Evolutionary conservation across 805 yeast species (phyloP).

Genomic region (Barnettozyma vustinii): DNA sequence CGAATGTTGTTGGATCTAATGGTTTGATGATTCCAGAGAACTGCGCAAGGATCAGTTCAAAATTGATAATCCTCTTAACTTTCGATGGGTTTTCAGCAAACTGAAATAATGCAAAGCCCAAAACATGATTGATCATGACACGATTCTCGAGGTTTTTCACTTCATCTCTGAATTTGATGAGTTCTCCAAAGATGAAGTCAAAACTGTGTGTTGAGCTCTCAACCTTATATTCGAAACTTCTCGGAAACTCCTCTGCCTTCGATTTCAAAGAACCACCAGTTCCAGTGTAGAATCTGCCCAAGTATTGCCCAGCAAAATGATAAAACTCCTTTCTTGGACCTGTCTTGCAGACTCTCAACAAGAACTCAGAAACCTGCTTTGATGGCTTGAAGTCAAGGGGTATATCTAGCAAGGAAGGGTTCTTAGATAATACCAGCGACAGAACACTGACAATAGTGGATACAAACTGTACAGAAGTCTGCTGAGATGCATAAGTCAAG

Average conservation of each 20-base stretch:
- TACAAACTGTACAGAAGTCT: neutral
- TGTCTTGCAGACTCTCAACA: constrained; percentile 4
- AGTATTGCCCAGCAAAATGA: constrained; percentile 16
- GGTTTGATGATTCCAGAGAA: constrained; percentile 6
- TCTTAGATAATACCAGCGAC: constrained; percentile 10
- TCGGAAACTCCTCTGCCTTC: constrained; percentile 7
- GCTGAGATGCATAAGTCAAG: constrained; percentile 9
- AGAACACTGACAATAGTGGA: constrained; percentile 10
- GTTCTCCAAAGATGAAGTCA: constrained; percentile 25
- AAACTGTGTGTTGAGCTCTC: constrained; percentile 20
- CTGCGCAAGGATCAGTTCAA: constrained; percentile 13
- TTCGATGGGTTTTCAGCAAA: constrained; percentile 15
- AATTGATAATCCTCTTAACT: constrained; percentile 9
- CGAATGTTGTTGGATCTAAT: constrained; percentile 16
- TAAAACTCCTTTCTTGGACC: constrained; percentile 1
- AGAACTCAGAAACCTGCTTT: constrained; percentile 11
- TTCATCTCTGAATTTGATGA: constrained; percentile 19
- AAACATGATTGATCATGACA: constrained; percentile 32
- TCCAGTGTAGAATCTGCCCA: constrained; percentile 18
- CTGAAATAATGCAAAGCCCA: constrained; percentile 35
- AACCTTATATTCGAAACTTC: constrained; percentile 14
- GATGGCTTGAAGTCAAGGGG: constrained; percentile 9
- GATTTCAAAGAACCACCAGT: constrained; percentile 14
- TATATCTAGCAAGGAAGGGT: constrained; percentile 5
- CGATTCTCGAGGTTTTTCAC: constrained; percentile 17